These are phyloP conservation scores for Amauroascus verrucosus DNA, from an alignment of 2,329 filamentous ascomycete species.

Conservation along the genomic window DNA sequence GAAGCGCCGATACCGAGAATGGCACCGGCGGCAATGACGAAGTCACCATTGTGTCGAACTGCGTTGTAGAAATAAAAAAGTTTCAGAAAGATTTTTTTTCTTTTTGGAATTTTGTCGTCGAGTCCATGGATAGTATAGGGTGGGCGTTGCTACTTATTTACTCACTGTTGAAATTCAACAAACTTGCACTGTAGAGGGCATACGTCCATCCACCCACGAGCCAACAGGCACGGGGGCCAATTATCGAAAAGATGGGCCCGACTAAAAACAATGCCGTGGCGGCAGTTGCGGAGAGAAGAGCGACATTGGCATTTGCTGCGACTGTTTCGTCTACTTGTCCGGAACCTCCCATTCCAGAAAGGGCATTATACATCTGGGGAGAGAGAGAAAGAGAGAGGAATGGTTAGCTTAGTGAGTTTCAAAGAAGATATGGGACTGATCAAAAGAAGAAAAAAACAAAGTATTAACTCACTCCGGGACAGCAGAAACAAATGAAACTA, in stretches of 20 bases:
- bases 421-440: background rate
- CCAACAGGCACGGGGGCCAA: conserved; percentile 37
- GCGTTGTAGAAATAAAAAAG: conserved; percentile 15
- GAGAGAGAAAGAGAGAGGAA: too few relatives aligned
- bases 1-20: conserved; percentile 40
- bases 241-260: conserved; percentile 36
- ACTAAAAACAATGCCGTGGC: conserved; percentile 38
- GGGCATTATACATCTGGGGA: conserved; percentile 41
- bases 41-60: conserved; percentile 30
- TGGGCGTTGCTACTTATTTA: too few relatives aligned
- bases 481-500: conserved; percentile 42
- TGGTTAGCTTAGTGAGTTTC: too few relatives aligned
- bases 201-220: conserved; percentile 41
- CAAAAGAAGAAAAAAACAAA: background rate
- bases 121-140: background rate
- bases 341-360: conserved; percentile 38
- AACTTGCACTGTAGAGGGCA: conserved; percentile 37
- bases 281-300: conserved; percentile 36
- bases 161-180: conserved; percentile 37
- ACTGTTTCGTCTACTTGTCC: conserved; percentile 39
- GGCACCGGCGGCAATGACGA: conserved; percentile 39
- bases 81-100: background rate
- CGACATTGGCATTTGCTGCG: conserved; percentile 40
- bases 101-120: background rate
- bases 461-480: conserved; percentile 34